Evolutionary conservation across 2,329 filamentous ascomycete genomes (phyloP).

Genomic region (Parastagonospora avenae): DNA sequence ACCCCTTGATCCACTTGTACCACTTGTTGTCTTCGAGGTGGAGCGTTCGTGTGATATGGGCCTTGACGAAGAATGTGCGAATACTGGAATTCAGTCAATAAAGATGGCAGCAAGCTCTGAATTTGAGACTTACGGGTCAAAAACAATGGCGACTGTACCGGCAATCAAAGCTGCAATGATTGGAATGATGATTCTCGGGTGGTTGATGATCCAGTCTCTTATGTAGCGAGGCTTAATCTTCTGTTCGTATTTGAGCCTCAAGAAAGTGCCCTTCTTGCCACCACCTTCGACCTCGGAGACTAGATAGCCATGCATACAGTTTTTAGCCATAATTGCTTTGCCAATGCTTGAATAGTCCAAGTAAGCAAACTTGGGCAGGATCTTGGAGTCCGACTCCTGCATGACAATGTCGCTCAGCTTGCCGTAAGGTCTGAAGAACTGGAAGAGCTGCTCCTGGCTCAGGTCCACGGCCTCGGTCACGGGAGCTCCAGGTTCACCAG

Average conservation of each 20-base stretch:
- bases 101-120: not conserved
- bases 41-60: conserved; percentile 80
- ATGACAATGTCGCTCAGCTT: conserved; percentile 85
- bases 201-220: conserved; percentile 83
- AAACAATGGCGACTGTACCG: conserved; percentile 77
- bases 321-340: conserved; percentile 85
- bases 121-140: conserved; percentile 69
- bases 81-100: conserved; percentile 55
- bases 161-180: conserved; percentile 80
- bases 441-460: conserved; percentile 85
- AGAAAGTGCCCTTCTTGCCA: conserved; percentile 73
- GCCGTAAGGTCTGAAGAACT: conserved; percentile 85
- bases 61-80: conserved; percentile 87
- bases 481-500: conserved; percentile 71
- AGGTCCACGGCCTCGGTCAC: conserved; percentile 75
- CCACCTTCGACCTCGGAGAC: conserved; percentile 72
- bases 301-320: conserved; percentile 86
- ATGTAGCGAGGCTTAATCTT: conserved; percentile 78
- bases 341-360: conserved; percentile 76
- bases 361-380: conserved; percentile 77
- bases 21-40: conserved; percentile 74
- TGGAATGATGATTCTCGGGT: conserved; percentile 88
- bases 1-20: conserved; percentile 80
- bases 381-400: conserved; percentile 85
- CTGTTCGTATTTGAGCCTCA: conserved; percentile 84